A percentile compares a stretch with the other conserved stretches of the same genome.
Evolutionary conservation across 129 eudicot species (phyloP).

Genomic region (Pseudognaphalium luteoalbum): DNA sequence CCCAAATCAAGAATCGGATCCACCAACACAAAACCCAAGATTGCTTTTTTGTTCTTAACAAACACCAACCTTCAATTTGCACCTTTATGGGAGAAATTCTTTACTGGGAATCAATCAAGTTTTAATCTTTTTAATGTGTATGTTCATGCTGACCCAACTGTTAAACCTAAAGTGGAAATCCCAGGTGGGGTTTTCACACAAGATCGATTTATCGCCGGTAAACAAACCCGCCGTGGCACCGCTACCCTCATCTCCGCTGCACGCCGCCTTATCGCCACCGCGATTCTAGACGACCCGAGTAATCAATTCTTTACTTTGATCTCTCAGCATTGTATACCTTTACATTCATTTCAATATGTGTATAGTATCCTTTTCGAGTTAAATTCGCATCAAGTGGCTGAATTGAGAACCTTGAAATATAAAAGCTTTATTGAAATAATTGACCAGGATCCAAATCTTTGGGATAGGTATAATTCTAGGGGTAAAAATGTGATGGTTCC

Average conservation of each 20-base stretch:
- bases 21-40: slow-evolving; percentile 58
- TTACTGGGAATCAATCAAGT: slow-evolving; percentile 19
- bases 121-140: slow-evolving; percentile 56
- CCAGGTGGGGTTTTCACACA: slow-evolving; percentile 55
- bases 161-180: slow-evolving; percentile 31
- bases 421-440: slow-evolving; percentile 80
- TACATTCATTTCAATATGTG: slow-evolving; percentile 60
- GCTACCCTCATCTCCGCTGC: slow-evolving; percentile 82
- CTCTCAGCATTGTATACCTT: slow-evolving; percentile 78
- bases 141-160: slow-evolving; percentile 72
- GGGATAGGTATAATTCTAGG: slow-evolving; percentile 75
- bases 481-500: slow-evolving; percentile 76
- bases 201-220: slow-evolving; percentile 43
- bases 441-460: slow-evolving; percentile 37
- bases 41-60: slow-evolving; percentile 82
- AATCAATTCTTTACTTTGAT: slow-evolving; percentile 62
- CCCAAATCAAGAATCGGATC: slow-evolving; percentile 47
- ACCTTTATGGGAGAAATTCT: slow-evolving; percentile 74
- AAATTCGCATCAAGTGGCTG: slow-evolving; percentile 30
- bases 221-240: slow-evolving; percentile 59
- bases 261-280: slow-evolving; percentile 72
- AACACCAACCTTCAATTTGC: slow-evolving; percentile 59
- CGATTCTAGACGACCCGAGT: slow-evolving; percentile 58
- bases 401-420: slow-evolving; percentile 15
- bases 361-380: slow-evolving; percentile 41